Evolutionary conservation across 1,284 basidiomycete species (phyloP).

Genomic region (Entoloma clypeatum): DNA sequence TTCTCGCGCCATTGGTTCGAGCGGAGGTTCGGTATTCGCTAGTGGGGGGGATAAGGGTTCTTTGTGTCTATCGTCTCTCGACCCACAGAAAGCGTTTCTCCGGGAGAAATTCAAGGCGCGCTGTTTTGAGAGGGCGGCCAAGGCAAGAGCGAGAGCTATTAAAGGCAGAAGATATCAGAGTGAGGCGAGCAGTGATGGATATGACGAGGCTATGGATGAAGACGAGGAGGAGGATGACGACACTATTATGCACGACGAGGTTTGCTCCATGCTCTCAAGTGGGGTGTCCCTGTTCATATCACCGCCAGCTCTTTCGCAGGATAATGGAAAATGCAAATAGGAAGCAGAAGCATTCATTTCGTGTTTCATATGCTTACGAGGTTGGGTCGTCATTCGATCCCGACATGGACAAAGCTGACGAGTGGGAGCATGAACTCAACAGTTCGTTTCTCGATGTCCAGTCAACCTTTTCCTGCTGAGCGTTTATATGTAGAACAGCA

Average conservation of each 20-base stretch:
- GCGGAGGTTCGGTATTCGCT: slow-evolving; percentile 18
- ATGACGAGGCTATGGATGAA: slow-evolving; percentile 44
- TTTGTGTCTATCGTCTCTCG: slow-evolving; percentile 17
- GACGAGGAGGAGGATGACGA: slow-evolving; percentile 55
- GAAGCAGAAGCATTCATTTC: slow-evolving; percentile 48
- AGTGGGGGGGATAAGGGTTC: slow-evolving; percentile 10
- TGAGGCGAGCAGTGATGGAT: slow-evolving; percentile 47
- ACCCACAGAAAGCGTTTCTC: slow-evolving; percentile 45
- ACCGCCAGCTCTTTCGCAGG: slow-evolving; percentile 55
- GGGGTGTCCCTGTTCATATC: slow-evolving; percentile 6
- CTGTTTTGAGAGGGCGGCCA: slow-evolving; percentile 56
- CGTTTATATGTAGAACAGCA: neutral
- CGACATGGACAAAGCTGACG: slow-evolving; percentile 53
- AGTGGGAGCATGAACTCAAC: slow-evolving; percentile 55
- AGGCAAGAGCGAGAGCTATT: slow-evolving; percentile 49
- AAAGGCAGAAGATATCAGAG: slow-evolving; percentile 33
- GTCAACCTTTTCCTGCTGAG: neutral
- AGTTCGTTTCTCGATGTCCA: slow-evolving; percentile 26
- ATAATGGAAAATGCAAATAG: slow-evolving; percentile 52
- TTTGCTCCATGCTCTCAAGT: slow-evolving; percentile 22
- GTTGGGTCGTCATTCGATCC: slow-evolving; percentile 74
- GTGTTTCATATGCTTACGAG: slow-evolving; percentile 59
- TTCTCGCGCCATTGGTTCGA: slow-evolving; percentile 15
- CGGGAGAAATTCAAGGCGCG: slow-evolving; percentile 57
- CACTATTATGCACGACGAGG: slow-evolving; percentile 60